A percentile compares a stretch with the other conserved stretches of the same genome.
These are phyloP conservation scores for Starmera caribaea DNA, from an alignment of 805 yeast genomes.

Conservation along the genomic window DNA sequence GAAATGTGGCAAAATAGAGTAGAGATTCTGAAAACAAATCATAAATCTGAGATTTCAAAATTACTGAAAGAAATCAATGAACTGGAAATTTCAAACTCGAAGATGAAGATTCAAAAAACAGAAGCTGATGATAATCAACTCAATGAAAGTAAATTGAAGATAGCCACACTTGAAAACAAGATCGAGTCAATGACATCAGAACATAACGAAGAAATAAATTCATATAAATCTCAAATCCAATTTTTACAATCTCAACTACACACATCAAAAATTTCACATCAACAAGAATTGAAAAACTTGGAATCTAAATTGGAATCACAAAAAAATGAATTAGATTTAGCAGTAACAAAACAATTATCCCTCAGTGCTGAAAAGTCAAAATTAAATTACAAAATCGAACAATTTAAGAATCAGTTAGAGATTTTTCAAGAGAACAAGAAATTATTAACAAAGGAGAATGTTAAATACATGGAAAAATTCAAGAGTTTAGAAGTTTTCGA, in stretches of 20 bases:
- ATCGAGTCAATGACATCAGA: too few relatives aligned
- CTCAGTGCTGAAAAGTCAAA: constrained; percentile 35
- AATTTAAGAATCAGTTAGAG: constrained; percentile 28
- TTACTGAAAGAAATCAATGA: constrained; percentile 6
- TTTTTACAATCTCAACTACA: too few relatives aligned
- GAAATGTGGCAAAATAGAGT: constrained; percentile 13
- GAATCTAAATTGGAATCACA: too few relatives aligned
- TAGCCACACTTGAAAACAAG: too few relatives aligned
- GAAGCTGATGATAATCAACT: too few relatives aligned
- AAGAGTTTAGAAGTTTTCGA: constrained; percentile 23
- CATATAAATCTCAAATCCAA: too few relatives aligned
- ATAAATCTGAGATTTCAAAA: constrained; percentile 3
- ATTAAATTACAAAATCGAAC: constrained; percentile 30
- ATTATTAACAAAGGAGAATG: constrained; percentile 28
- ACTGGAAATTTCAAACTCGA: constrained; percentile 5
- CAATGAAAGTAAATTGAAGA: too few relatives aligned
- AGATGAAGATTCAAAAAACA: background rate
- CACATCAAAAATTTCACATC: too few relatives aligned
- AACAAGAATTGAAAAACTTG: too few relatives aligned
- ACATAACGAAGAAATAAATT: too few relatives aligned
- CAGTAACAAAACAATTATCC: constrained; percentile 34
- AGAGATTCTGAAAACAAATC: constrained; percentile 12
- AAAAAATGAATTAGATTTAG: constrained; percentile 23
- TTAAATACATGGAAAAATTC: constrained; percentile 18
- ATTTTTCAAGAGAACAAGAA: constrained; percentile 26